Evolutionary conservation across 306 rosid species (phyloP).

Genomic region (Morella rubra): DNA sequence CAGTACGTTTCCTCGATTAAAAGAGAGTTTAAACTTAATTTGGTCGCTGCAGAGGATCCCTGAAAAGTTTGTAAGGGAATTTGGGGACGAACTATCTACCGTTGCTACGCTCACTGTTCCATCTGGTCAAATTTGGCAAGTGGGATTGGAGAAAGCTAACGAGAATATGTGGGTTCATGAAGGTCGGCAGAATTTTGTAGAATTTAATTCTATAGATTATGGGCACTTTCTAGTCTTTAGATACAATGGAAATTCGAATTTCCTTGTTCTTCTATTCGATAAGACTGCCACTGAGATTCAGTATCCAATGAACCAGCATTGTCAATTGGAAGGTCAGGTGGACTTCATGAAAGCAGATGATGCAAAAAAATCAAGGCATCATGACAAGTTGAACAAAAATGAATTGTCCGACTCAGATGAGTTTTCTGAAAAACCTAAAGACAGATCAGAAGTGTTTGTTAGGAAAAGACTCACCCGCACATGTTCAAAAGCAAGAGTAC

Average conservation of each 20-base stretch:
- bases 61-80: conserved; percentile 62
- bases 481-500: neutral
- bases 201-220: conserved; percentile 55
- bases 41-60: conserved; percentile 74
- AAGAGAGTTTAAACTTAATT: neutral
- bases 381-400: neutral
- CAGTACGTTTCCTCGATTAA: too few relatives aligned
- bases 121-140: conserved; percentile 74
- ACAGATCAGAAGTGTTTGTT: neutral
- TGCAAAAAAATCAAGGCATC: neutral
- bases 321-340: too few relatives aligned
- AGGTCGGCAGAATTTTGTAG: conserved; percentile 84
- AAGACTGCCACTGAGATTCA: conserved; percentile 20
- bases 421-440: neutral
- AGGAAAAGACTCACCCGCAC: too few relatives aligned
- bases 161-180: conserved; percentile 67
- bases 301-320: conserved; percentile 10
- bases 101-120: conserved; percentile 67
- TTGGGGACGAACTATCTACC: conserved; percentile 63
- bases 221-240: conserved; percentile 78
- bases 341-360: too few relatives aligned
- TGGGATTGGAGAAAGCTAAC: conserved; percentile 67
- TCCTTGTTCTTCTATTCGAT: conserved; percentile 27
- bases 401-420: neutral
- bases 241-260: conserved; percentile 74